phyloP scores from a whole-genome alignment of 1,284 basidiomycete species.

The Inonotus hispidus region DNA sequence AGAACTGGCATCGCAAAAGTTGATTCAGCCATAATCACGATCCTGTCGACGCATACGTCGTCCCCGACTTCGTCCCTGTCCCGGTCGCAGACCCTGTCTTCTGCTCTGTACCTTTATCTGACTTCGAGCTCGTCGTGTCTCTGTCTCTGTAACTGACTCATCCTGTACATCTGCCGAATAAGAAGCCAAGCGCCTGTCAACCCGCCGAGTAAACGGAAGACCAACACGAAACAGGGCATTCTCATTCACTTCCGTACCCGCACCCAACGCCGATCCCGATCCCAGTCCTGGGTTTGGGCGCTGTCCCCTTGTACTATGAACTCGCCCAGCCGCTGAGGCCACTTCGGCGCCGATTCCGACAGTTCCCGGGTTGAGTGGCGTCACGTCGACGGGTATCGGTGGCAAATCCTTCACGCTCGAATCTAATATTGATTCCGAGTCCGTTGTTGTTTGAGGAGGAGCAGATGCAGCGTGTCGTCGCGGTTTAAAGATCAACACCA shows the following conservation, averaged over 20 bases:
- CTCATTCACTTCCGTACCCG: no score
- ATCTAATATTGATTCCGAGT: not conserved
- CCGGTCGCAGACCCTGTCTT: no score
- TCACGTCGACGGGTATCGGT: not conserved
- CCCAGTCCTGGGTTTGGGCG: no score
- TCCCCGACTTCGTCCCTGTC: no score
- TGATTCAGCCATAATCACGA: no score
- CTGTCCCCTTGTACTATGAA: not conserved
- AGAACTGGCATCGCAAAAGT: no score
- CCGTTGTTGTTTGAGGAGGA: not conserved
- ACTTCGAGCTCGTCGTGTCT: not conserved
- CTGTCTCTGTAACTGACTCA: not conserved
- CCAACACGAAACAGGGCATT: no score
- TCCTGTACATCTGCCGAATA: not conserved
- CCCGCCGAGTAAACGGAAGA: not conserved
- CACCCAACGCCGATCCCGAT: no score
- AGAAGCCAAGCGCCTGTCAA: not conserved
- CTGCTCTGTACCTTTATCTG: no score
- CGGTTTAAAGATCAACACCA: conserved; percentile 81
- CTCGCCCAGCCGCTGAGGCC: not conserved
- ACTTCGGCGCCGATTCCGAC: not conserved
- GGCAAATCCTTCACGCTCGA: not conserved
- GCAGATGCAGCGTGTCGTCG: conserved; percentile 32
- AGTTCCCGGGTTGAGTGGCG: not conserved
- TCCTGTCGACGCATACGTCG: no score